Evolutionary conservation across 2,329 filamentous ascomycete genomes (phyloP), one percentile per base, ranked within the genome.

Genomic region (Ceratocystis eucalypticola): DNA sequence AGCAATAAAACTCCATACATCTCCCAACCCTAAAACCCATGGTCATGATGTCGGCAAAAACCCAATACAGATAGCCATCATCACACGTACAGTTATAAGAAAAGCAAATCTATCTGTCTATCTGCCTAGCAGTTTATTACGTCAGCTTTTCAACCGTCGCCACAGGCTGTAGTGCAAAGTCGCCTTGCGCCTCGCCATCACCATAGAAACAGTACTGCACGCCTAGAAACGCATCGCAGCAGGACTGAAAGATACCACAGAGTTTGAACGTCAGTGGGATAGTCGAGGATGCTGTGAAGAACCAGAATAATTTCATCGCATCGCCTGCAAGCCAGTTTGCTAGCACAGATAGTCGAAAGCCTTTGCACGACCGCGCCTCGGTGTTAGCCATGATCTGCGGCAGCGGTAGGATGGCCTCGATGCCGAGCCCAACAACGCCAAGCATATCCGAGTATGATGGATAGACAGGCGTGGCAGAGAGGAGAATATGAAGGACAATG

Each of bases 221-320:
- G 1, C 88, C 89, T 59, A 94, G 79, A 69, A 88, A 86, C 62
- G 80, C 76, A 76, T 95, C 89, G 76, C 90, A 93, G 25, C 77
- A 78, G 22, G 88, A 88, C 78, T 94, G 89, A 75, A 94, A 91
- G 66, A 91, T 80, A 70, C 88, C 90, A 73, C 89, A 93, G 22
- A 90, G 76, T 78, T 93, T 93, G 76, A 94, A 95, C 1, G 88
- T 84, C 81, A 82, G 82, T 0, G 89, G 89, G 41, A 94, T 89
- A 71, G 82, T 79, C 3, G 83, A 83, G 1, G 80, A 83, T 0
- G 87, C 83, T 1, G 86, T 88, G 69, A 92, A 88, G 77, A 93
- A 94, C 85, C 85, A 88, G 72, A 91, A 88, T 81, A 93, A 88
- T 80, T 95, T 95, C 86, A 94, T 91, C 7, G 83, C 80, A 75